Percentiles rank a stretch among this genome's conserved stretches.
Evolutionary conservation across 2,329 filamentous ascomycete species (phyloP).

Genomic region (Venturiaceae sp.): DNA sequence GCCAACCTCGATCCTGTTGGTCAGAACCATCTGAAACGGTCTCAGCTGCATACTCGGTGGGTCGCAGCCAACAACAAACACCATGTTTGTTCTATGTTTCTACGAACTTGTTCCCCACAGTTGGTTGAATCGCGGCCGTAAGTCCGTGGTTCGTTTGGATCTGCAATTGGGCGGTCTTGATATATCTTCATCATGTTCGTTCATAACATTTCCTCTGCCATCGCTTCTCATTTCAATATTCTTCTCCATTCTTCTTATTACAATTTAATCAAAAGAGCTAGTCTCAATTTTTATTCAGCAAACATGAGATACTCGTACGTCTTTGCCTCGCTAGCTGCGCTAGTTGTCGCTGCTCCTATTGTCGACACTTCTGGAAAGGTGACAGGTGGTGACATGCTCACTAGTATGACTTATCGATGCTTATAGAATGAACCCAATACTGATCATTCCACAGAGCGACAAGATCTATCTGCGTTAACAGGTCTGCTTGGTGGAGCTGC

Average conservation of each 20-base stretch:
- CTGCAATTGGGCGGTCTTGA: background rate
- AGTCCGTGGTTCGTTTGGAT: background rate
- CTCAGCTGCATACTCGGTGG: background rate
- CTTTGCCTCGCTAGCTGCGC: background rate
- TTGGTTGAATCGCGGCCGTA: background rate
- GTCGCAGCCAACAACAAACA: background rate
- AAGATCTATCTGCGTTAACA: background rate
- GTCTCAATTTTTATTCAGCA: background rate
- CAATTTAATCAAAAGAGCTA: background rate
- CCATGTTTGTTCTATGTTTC: background rate
- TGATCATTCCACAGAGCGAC: background rate
- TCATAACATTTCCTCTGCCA: background rate
- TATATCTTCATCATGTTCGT: background rate
- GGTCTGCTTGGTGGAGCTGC: background rate
- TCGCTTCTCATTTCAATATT: background rate
- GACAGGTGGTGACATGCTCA: slow-evolving; percentile 1
- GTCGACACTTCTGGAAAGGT: slow-evolving; percentile 2
- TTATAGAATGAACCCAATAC: background rate
- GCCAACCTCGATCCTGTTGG: background rate
- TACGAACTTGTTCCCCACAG: background rate
- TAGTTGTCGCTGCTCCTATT: background rate
- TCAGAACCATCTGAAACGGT: background rate
- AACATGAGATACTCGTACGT: slow-evolving; percentile 3
- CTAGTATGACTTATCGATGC: background rate
- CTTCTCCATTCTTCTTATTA: background rate